Evolutionary conservation across 495 filamentous ascomycete species (phyloP), one percentile per base, ranked within the genome.

Genomic region (Lasiosphaeria hispida): DNA sequence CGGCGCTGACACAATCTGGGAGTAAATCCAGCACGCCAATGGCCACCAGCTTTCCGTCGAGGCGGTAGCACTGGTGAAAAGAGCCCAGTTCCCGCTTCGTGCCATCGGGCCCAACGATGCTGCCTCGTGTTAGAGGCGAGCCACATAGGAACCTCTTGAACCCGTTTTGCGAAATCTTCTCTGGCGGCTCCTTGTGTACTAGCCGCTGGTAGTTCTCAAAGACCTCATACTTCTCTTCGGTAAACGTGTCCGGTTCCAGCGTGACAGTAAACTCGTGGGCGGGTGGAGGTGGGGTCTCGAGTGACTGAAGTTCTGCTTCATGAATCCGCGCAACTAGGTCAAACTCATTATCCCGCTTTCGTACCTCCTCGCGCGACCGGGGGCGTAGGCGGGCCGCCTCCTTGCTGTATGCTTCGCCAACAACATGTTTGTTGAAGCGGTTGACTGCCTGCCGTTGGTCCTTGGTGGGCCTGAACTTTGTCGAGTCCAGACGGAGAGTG

Each of bases 31-130:
- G 74, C 9, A 97, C 91, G 2, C 87, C 89, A 53, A 98, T 82
- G 13, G 94, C 94, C 37, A 97, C 85, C 36, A 98, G 80, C 52
- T 85, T 80, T 14, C 92, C 94, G 71, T 97, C 92, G 19, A 98
- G 76, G 33, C 94, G 83, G 72, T 98, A 96, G 74, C 90, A 94
- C 70, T 96, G 92, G 68, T 98, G 94, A 72, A 85, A 97, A n/a
- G 89, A 93, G 7, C 94, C 94, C 2, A 95, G 74, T 63, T 79
- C 79, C 51, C 85, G 83, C 52, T 81, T 78, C 48, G 60, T 67
- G 14, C 79, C 80, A 37, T 80, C 73, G 19, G 77, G 62, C 5
- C 68, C 60, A 7, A 69, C 72, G 9, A 71, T 51, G 2, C 75
- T 80, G 14, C 69, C 78, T 33, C 82, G 80, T 35, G 72, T 76